phyloP scores from a whole-genome alignment of 495 filamentous ascomycete species.

The Copromyces sp. region DNA sequence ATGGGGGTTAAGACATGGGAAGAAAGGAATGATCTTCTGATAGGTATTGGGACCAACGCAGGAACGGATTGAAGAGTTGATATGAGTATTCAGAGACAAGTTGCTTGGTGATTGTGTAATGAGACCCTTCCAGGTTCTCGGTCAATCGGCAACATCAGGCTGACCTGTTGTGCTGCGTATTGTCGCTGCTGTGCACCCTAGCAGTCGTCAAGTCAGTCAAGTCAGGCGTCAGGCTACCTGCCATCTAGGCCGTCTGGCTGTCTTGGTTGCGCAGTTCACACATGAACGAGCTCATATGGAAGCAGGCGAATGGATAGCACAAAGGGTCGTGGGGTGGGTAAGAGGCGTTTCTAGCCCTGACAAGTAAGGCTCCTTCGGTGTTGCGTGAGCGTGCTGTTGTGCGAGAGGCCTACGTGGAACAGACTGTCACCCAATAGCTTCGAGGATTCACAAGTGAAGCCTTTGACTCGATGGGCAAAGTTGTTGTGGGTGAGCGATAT shows the following conservation, averaged over 20 bases:
- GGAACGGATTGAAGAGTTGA: background rate
- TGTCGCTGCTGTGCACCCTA: no score
- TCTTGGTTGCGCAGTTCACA: no score
- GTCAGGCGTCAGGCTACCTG: no score
- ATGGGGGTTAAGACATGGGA: background rate
- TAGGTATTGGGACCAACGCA: background rate
- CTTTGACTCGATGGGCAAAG: background rate
- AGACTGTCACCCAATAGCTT: background rate
- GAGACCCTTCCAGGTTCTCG: background rate
- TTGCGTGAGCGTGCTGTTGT: background rate
- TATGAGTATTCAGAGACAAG: background rate
- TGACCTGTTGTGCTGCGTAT: no score
- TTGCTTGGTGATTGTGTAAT: no score
- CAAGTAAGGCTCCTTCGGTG: background rate
- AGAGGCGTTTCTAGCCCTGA: no score
- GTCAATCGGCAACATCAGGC: background rate
- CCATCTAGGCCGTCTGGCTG: no score
- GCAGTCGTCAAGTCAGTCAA: no score
- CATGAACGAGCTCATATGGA: no score
- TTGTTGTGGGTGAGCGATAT: background rate
- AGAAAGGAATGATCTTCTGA: background rate
- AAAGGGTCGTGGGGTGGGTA: no score
- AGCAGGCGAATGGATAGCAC: no score
- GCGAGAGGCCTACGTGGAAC: background rate
- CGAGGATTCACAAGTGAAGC: background rate